Base-by-base conservation (phyloP, 1,284 basidiomycete genomes). In the Sanghuangporus baumii region DNA sequence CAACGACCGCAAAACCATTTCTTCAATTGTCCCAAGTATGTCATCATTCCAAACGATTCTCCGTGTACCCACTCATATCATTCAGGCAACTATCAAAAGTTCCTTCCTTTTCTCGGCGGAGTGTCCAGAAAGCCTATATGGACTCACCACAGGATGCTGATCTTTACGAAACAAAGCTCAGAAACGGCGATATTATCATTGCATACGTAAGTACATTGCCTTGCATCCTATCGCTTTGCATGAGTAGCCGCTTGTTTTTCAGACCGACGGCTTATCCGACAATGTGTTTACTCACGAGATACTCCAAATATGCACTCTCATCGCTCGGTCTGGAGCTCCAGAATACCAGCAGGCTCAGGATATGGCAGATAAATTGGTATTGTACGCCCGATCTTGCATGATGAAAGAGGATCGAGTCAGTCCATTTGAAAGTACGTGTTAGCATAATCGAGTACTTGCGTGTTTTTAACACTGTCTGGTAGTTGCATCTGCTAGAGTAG, bases 261-360 rank as follows among this genome's bases (percentile, higher is more conserved):
- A 92, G 85, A 95, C 93, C 20, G 93, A 96, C 69, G 93, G 93
- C 1, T 76, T 94, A 54, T 86, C 89, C 40, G 94, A 96, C 72
- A 96, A 96, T 69, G 89, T 95, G 26, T 93, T 89, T 68, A 80
- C 85, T 6, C 74, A 82, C 11, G 90, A 94, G 70, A 79, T 92
- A 65, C 76, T 83, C 40, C 78, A 84, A 37, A 86, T 93, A 59
- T 87, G 87, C 68, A 79, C 83, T 0, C 76, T 91, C 1, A 81
- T 87, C 12, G 78, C 83, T 20, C 81, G 88, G 50, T 73, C 79
- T 48, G 79, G 78, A 7, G 82, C 77, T 7, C 66, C 81, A 2
- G 88, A 90, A 67, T 81, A 81, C 40, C 71, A 77, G 41, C 82
- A 86, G 69, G 87, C 86, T 2, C 85, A 91, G 69, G 74, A 76